Base-by-base conservation (phyloP, 2,329 filamentous ascomycete genomes). In the Amauroascus verrucosus region DNA sequence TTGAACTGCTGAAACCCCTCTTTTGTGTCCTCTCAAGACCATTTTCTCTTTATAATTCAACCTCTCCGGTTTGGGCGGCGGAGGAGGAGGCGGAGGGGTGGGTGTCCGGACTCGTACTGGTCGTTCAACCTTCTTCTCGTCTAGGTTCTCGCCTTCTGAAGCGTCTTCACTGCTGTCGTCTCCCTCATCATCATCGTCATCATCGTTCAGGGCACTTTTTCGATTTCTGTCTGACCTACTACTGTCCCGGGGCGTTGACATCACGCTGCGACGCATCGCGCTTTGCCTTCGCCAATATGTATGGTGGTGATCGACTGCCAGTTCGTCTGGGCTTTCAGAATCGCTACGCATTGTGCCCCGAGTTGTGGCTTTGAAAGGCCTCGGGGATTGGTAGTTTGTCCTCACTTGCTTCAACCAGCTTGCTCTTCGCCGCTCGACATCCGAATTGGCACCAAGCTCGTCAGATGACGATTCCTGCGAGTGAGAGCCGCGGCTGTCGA, bases 1-100 rank as follows among this genome's bases (percentile, higher is more conserved):
- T 62, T 86, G 86, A 47, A 95, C 88, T 51, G 88, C 83, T 1
- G 90, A 86, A 1, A 97, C 81, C 20, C 87, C 83, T 56, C 84
- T 82, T 48, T 80, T 77, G 71, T 97, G 91, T 1, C 89, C 90
- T 56, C 77, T 79, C 18, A 96, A 77, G 18, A 85, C 78, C 58
- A 90, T 79, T 51, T 82, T 80, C 32, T 82, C 78, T 40, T 74
- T 78, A 72, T 89, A 95, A 65, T 84, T 77, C 14, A 89, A 77
- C 22, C 70, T 71, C 20, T 75, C 73, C 3, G 81, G 78, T 56
- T 81, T 77, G 22, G 66, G 68, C 11, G 71, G 72, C 41, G 65
- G 67, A 28, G 69, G 70, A 35, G 66, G 65, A 11, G 70, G 64
- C 28, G 65, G 67, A 11, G 63, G 60, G 11, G 64, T 64, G n/a